phyloP scores from a whole-genome alignment of 2,329 filamentous ascomycete genomes.

The Neonectria hederae region DNA sequence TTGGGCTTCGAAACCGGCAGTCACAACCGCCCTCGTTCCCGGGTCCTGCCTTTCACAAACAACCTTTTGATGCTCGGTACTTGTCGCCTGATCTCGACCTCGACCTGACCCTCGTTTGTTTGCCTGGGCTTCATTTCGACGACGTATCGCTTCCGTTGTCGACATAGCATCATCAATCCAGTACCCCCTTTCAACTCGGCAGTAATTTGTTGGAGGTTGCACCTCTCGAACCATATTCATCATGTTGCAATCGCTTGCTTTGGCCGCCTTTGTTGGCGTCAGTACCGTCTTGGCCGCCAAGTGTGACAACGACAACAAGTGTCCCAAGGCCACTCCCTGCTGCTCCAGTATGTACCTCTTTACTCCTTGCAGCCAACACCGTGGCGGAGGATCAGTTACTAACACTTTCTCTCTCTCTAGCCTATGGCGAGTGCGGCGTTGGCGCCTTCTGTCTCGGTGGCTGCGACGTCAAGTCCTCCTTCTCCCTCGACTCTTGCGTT shows the following conservation, averaged over 20 bases:
- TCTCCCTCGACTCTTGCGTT: conserved; percentile 83
- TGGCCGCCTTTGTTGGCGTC: conserved; percentile 47
- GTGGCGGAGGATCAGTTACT: neutral
- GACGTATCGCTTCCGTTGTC: conserved; percentile 10
- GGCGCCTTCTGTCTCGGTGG: conserved; percentile 96
- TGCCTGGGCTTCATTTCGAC: conserved; percentile 1
- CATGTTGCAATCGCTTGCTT: conserved; percentile 47
- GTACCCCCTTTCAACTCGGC: neutral
- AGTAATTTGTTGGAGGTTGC: conserved; percentile 7
- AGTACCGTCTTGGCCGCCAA: conserved; percentile 48
- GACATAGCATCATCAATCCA: conserved; percentile 12
- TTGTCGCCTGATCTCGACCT: conserved; percentile 6
- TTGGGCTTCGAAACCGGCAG: conserved; percentile 20
- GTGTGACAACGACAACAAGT: conserved; percentile 66
- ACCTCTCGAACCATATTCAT: conserved; percentile 26
- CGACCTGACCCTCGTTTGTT: neutral
- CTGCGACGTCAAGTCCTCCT: conserved; percentile 89
- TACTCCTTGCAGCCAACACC: neutral
- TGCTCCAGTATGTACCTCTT: conserved; percentile 74
- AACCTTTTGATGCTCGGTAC: conserved; percentile 6
- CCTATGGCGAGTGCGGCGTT: conserved; percentile 91
- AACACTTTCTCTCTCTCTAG: conserved; percentile 54
- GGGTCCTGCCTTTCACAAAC: conserved; percentile 12
- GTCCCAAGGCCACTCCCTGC: conserved; percentile 77
- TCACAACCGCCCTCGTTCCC: conserved; percentile 6